Evolutionary conservation across 1,284 basidiomycete species (phyloP).

Genomic region (Rhodotorula sp.): DNA sequence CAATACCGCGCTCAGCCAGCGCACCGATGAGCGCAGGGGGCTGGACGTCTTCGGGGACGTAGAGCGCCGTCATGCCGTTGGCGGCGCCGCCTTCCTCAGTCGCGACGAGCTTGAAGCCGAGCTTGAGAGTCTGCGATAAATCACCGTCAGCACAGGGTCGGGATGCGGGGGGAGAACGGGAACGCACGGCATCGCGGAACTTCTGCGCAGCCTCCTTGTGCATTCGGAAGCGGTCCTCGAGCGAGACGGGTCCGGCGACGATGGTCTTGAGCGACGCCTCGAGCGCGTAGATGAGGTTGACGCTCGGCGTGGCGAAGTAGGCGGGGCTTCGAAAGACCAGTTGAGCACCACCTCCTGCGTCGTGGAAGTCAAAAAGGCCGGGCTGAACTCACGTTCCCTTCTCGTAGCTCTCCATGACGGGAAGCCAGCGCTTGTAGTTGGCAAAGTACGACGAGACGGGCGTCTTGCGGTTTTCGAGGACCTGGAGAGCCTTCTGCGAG

Average conservation of each 20-base stretch:
- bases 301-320: conserved; percentile 84
- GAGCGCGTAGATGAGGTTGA: conserved; percentile 87
- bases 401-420: conserved; percentile 90
- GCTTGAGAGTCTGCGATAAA: conserved; percentile 53
- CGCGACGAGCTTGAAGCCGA: conserved; percentile 74
- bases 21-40: conserved; percentile 71
- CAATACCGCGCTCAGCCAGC: conserved; percentile 53
- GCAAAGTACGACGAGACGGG: conserved; percentile 81
- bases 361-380: too few relatives aligned
- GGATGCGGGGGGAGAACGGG: neutral
- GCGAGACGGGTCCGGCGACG: conserved; percentile 59
- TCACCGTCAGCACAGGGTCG: neutral
- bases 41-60: conserved; percentile 72
- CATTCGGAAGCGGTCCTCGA: conserved; percentile 75
- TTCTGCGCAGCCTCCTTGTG: conserved; percentile 72
- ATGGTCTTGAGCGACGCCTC: conserved; percentile 76
- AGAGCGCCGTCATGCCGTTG: conserved; percentile 75
- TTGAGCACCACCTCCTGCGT: neutral
- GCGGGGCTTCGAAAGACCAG: conserved; percentile 52
- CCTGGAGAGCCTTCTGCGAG: conserved; percentile 74
- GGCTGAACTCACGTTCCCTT: conserved; percentile 35
- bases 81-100: conserved; percentile 65
- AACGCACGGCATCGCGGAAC: conserved; percentile 62
- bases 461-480: conserved; percentile 66
- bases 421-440: conserved; percentile 90